Conservation (phyloP, 495 filamentous ascomycete species). For the Chaetomium tenue region DNA sequence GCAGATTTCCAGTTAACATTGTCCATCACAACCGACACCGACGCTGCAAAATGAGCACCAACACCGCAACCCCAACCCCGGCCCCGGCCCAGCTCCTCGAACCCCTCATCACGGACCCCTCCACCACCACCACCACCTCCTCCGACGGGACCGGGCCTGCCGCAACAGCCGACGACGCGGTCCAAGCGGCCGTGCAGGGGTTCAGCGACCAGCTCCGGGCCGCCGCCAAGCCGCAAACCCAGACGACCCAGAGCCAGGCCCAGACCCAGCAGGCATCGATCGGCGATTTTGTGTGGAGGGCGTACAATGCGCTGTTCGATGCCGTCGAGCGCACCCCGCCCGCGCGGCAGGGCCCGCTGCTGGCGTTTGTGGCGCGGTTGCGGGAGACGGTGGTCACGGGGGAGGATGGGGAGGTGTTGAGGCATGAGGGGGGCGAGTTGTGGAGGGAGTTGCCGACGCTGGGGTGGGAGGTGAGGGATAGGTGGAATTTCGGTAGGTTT, state of each 20-base stretch:
- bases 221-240: neutral
- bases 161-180: neutral
- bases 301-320: conserved; percentile 13
- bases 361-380: conserved; percentile 20
- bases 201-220: conserved; percentile 2
- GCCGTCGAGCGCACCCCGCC: conserved; percentile 4
- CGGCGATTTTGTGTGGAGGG: conserved; percentile 17
- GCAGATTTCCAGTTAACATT: too few species aligned
- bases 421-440: conserved; percentile 4
- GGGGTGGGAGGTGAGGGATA: conserved; percentile 17
- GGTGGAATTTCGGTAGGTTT: conserved; percentile 24
- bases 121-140: neutral
- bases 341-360: conserved; percentile 5
- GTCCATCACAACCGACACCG: neutral
- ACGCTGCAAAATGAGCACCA: neutral
- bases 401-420: conserved; percentile 4
- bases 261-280: neutral
- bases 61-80: neutral
- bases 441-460: conserved; percentile 23
- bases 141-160: too few species aligned
- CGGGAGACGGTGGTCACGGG: neutral
- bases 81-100: neutral
- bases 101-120: conserved; percentile 2
- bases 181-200: neutral
- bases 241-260: too few species aligned